Evolutionary conservation across 163 green algal species (phyloP), one percentile per base, ranked within the genome.

Genomic region (Scenedesmus sp.): DNA sequence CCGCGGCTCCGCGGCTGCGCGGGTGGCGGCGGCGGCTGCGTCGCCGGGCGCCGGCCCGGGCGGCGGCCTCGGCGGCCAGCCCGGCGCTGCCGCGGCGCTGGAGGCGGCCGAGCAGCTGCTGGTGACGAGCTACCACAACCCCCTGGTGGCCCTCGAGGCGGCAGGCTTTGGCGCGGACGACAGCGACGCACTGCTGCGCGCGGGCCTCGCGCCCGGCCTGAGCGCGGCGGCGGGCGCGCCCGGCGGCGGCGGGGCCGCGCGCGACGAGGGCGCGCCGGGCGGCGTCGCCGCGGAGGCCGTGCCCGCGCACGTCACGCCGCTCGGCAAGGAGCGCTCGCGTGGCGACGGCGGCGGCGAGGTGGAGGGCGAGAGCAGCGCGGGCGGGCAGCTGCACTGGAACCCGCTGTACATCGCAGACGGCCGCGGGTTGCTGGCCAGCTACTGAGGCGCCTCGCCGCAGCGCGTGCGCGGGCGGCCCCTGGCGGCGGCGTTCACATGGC

Each of bases 381-480:
- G 69, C 36, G 53, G 54, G 5, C 69, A 77, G 69, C 39, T 77
- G 54, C 69, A 77, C 28, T 77, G 69, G 69, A 77, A 77, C 39
- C 51, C 51, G 13, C 28, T 77, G 54, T 77, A 67, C 33, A n/a
- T n/a, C n/a, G n/a, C n/a, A n/a, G n/a, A n/a, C n/a, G n/a, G n/a
- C n/a, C n/a, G n/a, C n/a, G n/a, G n/a, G n/a, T n/a, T n/a, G n/a
- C n/a, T n/a, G n/a, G n/a, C n/a, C n/a, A n/a, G n/a, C n/a, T n/a
- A n/a, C n/a, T n/a, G n/a, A n/a, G n/a, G n/a, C n/a, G n/a, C n/a
- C n/a, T n/a, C n/a, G n/a, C n/a, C n/a, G n/a, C n/a, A n/a, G n/a
- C n/a, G n/a, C n/a, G n/a, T n/a, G n/a, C n/a, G n/a, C n/a, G n/a
- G n/a, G n/a, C n/a, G n/a, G n/a, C n/a, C n/a, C n/a, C n/a, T n/a